Conservation (phyloP, 306 rosid genomes). For the Rosa rugosa region DNA sequence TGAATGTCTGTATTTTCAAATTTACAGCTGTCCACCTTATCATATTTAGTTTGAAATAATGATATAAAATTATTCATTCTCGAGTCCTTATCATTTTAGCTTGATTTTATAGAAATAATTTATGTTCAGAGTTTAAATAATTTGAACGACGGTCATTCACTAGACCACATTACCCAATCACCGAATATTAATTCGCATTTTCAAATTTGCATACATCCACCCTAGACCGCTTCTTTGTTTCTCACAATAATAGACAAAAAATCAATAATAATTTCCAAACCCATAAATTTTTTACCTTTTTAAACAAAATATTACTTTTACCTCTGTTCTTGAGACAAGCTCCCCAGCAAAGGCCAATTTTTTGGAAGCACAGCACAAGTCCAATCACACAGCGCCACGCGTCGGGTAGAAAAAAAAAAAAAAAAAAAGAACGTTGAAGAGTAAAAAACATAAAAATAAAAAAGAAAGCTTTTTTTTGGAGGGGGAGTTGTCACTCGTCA, state of each 20-base stretch:
- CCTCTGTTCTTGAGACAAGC: constrained; percentile 4
- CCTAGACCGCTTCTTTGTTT: not conserved
- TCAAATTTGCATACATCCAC: not conserved
- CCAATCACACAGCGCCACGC: constrained; percentile 15
- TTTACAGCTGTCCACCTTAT: too few species aligned
- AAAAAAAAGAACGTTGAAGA: not conserved
- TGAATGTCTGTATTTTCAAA: too few species aligned
- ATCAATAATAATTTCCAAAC: not conserved
- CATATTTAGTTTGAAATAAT: too few species aligned
- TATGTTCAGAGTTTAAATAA: too few species aligned
- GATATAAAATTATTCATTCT: too few species aligned
- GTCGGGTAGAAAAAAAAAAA: constrained; percentile 14
- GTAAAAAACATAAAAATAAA: not conserved
- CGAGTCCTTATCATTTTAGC: too few species aligned
- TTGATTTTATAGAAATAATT: too few species aligned
- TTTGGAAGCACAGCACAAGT: not conserved
- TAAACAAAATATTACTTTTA: too few species aligned
- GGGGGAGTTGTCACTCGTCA: constrained; percentile 50
- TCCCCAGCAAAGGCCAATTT: not conserved
- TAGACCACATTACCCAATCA: too few species aligned
- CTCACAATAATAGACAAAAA: not conserved
- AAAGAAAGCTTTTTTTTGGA: constrained; percentile 23
- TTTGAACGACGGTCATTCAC: too few species aligned
- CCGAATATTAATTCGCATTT: not conserved
- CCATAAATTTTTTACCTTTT: not conserved